Evolutionary conservation across 495 filamentous ascomycete genomes (phyloP).

Genomic region (Penicillium cataractarum): DNA sequence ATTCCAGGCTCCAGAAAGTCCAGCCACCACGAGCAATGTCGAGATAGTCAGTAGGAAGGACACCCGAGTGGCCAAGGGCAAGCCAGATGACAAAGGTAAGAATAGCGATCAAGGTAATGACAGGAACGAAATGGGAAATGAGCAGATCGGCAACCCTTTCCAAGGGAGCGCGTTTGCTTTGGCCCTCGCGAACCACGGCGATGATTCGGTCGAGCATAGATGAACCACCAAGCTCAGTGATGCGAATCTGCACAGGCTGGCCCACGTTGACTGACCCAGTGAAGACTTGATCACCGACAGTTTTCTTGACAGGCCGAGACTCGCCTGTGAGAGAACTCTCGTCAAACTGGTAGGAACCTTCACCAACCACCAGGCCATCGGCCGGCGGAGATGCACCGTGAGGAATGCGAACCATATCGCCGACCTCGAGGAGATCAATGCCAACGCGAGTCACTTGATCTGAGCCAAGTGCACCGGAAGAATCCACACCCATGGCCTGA

Average conservation of each 20-base stretch:
- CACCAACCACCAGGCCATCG: constrained; percentile 69
- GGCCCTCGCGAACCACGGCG: constrained; percentile 85
- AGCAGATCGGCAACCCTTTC: constrained; percentile 83
- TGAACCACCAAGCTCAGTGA: constrained; percentile 71
- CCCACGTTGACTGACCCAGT: constrained; percentile 87
- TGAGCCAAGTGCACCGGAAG: constrained; percentile 11
- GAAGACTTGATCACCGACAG: constrained; percentile 70
- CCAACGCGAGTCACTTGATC: constrained; percentile 49
- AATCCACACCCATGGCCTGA: background rate
- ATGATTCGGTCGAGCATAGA: constrained; percentile 96
- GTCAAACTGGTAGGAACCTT: constrained; percentile 72
- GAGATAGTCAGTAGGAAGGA: constrained; percentile 67
- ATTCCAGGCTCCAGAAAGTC: constrained; percentile 85
- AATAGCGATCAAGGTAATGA: constrained; percentile 80
- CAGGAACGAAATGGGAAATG: constrained; percentile 87
- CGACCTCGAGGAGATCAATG: constrained; percentile 80
- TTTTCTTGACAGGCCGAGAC: constrained; percentile 75
- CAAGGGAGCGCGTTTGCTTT: constrained; percentile 83
- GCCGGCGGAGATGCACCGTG: constrained; percentile 84
- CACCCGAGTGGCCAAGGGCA: constrained; percentile 68
- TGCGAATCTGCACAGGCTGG: constrained; percentile 65
- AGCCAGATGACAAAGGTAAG: constrained; percentile 86
- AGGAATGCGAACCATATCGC: constrained; percentile 75
- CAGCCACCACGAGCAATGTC: constrained; percentile 72
- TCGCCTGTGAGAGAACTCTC: constrained; percentile 93